Evolutionary conservation across 208 protist genomes (phyloP), one percentile per base, ranked within the genome.

Genomic region (Vickermania spadyakhi): DNA sequence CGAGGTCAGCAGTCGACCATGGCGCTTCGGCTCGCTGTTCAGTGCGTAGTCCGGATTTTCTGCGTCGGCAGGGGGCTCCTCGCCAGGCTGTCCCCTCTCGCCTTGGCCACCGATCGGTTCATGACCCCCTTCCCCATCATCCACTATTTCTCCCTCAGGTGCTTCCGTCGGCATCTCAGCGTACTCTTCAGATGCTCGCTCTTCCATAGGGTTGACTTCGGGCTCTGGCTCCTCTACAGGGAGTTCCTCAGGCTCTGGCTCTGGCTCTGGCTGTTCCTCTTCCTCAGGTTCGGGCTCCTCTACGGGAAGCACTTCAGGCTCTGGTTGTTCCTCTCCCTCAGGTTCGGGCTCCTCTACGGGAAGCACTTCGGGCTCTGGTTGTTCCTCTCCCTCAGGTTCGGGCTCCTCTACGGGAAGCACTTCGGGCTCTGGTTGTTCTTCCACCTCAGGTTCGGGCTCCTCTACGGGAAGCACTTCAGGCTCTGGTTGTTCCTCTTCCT

Each of bases 211-310:
- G 13, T 49, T 18, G 11, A 21, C 41, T 49, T 55, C 51, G 11
- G 51, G 21, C 13, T 18, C 51, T 55, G 13, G 51, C 26, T 55
- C 51, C 26, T 55, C 51, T 23, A 7, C 51, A 23, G 21, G n/a
- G 5, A 55, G n/a, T 55, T 55, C n/a, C 51, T 55, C 51, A 11
- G 13, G 21, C 21, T 55, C 51, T 55, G 13, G 21, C 51, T 55
- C 51, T 7, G 51, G 21, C 13, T 28, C 51, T 22, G 13, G 51
- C 51, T 55, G n/a, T 27, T 55, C 51, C 51, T 55, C 51, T 11
- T 13, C 51, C 13, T 13, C 51, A 28, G 51, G 21, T 23, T 55
- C 51, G 13, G 13, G 21, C 13, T 18, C 13, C 51, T 55, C 51
- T 11, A 28, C 51, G 25, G 51, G 41, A 21, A 21, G 41, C 18